Conservation (phyloP, 2,329 filamentous ascomycete genomes). For the Anisogramma anomala region DNA sequence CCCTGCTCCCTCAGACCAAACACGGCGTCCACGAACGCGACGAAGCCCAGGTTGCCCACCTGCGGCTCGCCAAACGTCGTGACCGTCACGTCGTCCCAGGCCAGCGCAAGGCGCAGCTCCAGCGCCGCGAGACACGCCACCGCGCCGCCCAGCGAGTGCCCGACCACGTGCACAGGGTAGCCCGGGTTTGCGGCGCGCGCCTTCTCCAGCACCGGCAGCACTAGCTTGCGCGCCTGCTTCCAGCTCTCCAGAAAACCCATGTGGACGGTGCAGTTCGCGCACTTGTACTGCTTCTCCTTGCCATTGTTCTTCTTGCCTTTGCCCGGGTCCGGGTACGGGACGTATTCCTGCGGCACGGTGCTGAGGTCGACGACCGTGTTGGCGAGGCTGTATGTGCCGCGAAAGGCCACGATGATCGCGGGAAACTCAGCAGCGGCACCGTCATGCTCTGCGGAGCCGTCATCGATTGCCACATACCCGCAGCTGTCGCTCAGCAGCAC, state of each 20-base stretch:
- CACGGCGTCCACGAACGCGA: constrained; percentile 40
- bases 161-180: constrained; percentile 68
- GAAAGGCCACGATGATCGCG: constrained; percentile 72
- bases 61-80: constrained; percentile 91
- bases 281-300: constrained; percentile 33
- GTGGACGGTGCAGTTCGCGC: constrained; percentile 84
- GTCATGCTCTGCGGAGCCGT: constrained; percentile 27
- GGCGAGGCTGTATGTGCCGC: constrained; percentile 86
- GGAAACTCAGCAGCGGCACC: constrained; percentile 18
- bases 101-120: constrained; percentile 62
- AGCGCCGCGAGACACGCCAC: constrained; percentile 79
- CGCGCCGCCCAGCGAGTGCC: constrained; percentile 85
- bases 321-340: constrained; percentile 62
- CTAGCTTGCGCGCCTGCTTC: constrained; percentile 56
- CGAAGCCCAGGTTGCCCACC: constrained; percentile 46
- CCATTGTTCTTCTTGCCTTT: constrained; percentile 16
- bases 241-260: constrained; percentile 81
- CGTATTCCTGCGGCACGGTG: constrained; percentile 79
- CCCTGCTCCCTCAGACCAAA: constrained; percentile 33
- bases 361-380: constrained; percentile 87
- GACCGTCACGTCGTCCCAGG: constrained; percentile 60
- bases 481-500: constrained; percentile 78
- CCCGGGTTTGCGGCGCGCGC: constrained; percentile 51
- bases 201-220: constrained; percentile 55
- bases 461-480: constrained; percentile 86